A percentile compares a stretch with the other conserved stretches of the same genome.
Evolutionary conservation across 1,284 basidiomycete genomes (phyloP).

Genomic region (Porphyrellus sp.): DNA sequence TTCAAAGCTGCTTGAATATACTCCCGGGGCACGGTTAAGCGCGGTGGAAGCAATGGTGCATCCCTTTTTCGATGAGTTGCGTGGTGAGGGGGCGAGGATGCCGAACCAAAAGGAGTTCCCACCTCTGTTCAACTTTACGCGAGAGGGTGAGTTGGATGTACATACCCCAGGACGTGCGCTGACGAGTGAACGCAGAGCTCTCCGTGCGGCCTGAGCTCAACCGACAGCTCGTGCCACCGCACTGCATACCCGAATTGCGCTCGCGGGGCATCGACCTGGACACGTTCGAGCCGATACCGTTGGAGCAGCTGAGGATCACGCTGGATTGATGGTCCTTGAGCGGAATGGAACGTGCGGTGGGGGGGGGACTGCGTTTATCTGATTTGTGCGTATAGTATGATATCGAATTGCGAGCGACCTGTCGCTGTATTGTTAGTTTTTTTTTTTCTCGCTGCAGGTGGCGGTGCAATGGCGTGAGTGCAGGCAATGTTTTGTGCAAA

Average conservation of each 20-base stretch:
- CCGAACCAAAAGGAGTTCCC: conserved; percentile 97
- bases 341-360: conserved; percentile 28
- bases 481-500: conserved; percentile 26
- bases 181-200: conserved; percentile 59
- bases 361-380: conserved; percentile 26
- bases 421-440: conserved; percentile 24
- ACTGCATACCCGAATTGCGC: conserved; percentile 86
- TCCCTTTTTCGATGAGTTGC: conserved; percentile 96
- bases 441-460: conserved; percentile 1
- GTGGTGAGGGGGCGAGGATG: conserved; percentile 87
- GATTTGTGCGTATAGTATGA: conserved; percentile 38
- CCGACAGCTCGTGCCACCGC: conserved; percentile 84
- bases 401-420: conserved; percentile 33
- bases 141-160: conserved; percentile 70
- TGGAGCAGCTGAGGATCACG: conserved; percentile 88
- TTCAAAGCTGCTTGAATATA: conserved; percentile 94
- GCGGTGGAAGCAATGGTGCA: conserved; percentile 94
- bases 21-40: conserved; percentile 87
- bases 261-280: conserved; percentile 86
- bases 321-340: conserved; percentile 62
- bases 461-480: conserved; percentile 24
- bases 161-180: not conserved
- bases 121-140: conserved; percentile 92
- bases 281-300: conserved; percentile 90
- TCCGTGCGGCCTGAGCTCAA: conserved; percentile 95